A percentile compares a stretch with the other conserved stretches of the same genome.
phyloP scores from a whole-genome alignment of 192 early-diverging fungal genomes.

The Diversispora epigaea region DNA sequence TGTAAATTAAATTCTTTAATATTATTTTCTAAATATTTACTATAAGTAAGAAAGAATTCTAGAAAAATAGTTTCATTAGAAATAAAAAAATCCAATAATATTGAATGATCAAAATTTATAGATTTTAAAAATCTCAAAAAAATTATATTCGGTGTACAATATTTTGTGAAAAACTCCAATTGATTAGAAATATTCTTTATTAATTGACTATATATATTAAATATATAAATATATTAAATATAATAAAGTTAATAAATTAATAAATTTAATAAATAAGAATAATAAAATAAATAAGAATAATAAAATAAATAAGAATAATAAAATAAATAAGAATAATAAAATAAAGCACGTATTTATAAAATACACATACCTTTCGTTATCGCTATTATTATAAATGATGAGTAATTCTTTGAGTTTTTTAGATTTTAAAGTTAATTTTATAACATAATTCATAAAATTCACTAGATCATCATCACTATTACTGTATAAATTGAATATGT shows the following conservation, averaged over 20 bases:
- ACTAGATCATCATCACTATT: constrained; percentile 36
- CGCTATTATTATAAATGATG: background rate
- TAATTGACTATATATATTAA: background rate
- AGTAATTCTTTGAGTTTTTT: background rate
- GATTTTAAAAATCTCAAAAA: constrained; percentile 34
- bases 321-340: background rate
- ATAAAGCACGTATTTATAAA: background rate
- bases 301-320: background rate
- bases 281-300: background rate
- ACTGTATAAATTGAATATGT: constrained; percentile 28
- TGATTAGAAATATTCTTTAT: background rate
- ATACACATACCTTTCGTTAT: background rate
- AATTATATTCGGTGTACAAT: constrained; percentile 31
- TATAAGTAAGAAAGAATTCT: constrained; percentile 30
- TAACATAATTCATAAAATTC: constrained; percentile 18
- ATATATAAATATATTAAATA: background rate
- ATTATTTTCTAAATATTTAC: constrained; percentile 32
- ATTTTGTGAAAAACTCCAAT: background rate
- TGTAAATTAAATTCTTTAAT: constrained; percentile 5
- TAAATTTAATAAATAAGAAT: background rate
- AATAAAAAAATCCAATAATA: constrained; percentile 38
- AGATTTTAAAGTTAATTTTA: constrained; percentile 6
- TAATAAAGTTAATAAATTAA: background rate
- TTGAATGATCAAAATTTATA: constrained; percentile 25
- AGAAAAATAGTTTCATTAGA: constrained; percentile 33